phyloP scores from a whole-genome alignment of 2,329 filamentous ascomycete genomes.

The Neoscytalidium dimidiatum region DNA sequence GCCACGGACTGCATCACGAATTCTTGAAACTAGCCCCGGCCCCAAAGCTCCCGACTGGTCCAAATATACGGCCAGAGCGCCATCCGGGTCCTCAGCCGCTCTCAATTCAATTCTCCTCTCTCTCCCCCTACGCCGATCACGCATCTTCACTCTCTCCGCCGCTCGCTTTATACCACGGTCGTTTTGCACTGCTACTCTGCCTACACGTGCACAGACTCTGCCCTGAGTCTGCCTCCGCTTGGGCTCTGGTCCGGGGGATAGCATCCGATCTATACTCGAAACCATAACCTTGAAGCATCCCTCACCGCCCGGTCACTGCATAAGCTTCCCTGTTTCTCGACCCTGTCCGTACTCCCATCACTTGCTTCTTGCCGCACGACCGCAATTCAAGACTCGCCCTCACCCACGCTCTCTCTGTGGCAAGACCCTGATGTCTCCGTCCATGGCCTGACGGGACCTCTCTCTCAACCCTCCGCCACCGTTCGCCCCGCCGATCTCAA shows the following conservation, averaged over 20 bases:
- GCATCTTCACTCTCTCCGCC: neutral
- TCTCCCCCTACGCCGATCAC: neutral
- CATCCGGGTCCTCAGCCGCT: neutral
- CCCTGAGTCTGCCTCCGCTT: neutral
- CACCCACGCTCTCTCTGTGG: neutral
- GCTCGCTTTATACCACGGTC: constrained; percentile 5
- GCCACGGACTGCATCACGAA: constrained; percentile 20
- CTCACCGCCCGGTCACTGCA: constrained; percentile 16
- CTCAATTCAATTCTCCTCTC: neutral
- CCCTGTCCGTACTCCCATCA: neutral
- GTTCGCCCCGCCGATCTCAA: neutral
- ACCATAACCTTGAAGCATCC: constrained; percentile 8
- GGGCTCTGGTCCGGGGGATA: constrained; percentile 1
- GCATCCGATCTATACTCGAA: constrained; percentile 19
- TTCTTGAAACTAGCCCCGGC: constrained; percentile 18
- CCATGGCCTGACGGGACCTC: constrained; percentile 9
- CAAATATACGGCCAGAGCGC: neutral
- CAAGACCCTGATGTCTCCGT: constrained; percentile 14
- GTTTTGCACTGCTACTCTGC: neutral
- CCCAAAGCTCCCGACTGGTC: constrained; percentile 6
- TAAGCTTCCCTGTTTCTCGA: constrained; percentile 1
- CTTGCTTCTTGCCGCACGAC: constrained; percentile 13
- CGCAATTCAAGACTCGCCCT: constrained; percentile 1
- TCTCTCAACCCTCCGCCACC: neutral
- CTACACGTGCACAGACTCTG: constrained; percentile 11